These are phyloP conservation scores for Mortierella antarctica DNA, from an alignment of 192 early-diverging fungal species.

Conservation along the genomic window DNA sequence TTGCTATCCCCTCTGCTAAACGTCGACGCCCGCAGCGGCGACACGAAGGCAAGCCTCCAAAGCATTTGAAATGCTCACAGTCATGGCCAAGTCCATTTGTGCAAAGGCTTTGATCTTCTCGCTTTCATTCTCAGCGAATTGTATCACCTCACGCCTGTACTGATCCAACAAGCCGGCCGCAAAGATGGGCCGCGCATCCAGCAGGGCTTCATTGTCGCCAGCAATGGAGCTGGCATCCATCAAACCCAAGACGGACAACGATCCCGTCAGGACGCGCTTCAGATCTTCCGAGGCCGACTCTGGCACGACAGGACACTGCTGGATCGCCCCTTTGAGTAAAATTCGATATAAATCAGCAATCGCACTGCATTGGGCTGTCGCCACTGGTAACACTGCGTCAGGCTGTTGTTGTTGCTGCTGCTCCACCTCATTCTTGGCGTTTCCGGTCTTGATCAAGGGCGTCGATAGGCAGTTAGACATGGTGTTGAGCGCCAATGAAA, in stretches of 20 bases:
- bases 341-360: slow-evolving; percentile 7
- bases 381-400: too few species aligned
- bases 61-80: slow-evolving; percentile 1
- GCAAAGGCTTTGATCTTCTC: slow-evolving; percentile 6
- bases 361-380: neutral
- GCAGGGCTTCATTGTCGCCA: slow-evolving; percentile 2
- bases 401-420: too few species aligned
- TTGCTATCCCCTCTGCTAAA: too few species aligned
- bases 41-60: slow-evolving; percentile 27
- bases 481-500: neutral
- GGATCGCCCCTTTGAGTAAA: neutral
- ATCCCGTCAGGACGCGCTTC: neutral
- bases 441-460: neutral
- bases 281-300: slow-evolving; percentile 6
- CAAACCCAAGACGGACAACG: neutral
- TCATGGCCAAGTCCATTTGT: neutral
- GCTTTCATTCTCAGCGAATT: neutral
- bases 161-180: slow-evolving; percentile 8
- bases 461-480: neutral
- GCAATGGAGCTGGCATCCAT: slow-evolving; percentile 10
- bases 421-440: neutral
- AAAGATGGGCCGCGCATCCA: slow-evolving; percentile 10
- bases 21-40: neutral
- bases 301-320: neutral
- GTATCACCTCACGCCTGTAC: slow-evolving; percentile 2